phyloP scores from a whole-genome alignment of 331 rosid species.

The Cydonia oblonga region DNA sequence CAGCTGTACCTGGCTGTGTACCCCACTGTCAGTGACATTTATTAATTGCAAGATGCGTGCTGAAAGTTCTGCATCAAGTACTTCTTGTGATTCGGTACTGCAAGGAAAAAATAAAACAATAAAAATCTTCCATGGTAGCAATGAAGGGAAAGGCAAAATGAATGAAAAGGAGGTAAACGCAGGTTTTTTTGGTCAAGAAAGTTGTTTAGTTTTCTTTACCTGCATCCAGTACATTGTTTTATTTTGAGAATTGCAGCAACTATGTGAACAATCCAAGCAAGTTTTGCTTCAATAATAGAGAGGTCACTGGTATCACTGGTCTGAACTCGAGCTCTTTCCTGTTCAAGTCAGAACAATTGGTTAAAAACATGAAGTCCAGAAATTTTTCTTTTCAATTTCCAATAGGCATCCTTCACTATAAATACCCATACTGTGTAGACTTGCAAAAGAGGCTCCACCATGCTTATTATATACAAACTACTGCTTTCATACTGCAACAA shows the following conservation, averaged over 20 bases:
- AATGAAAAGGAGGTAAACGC: not conserved
- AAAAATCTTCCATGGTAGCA: not conserved
- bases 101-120: conserved; percentile 14
- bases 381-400: not conserved
- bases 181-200: not conserved
- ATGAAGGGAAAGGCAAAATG: not conserved
- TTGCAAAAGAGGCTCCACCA: conserved; percentile 85
- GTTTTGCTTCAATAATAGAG: conserved; percentile 61
- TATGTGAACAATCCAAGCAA: conserved; percentile 84
- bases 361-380: conserved; percentile 3
- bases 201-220: conserved; percentile 27
- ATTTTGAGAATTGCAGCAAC: conserved; percentile 81
- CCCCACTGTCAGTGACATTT: conserved; percentile 68
- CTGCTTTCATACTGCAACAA: conserved; percentile 89
- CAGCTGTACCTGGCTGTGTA: conserved; percentile 59
- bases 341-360: conserved; percentile 22
- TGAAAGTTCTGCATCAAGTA: conserved; percentile 83
- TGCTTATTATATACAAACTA: conserved; percentile 77
- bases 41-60: conserved; percentile 75
- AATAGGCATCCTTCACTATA: not conserved
- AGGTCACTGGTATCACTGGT: conserved; percentile 67
- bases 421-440: conserved; percentile 67
- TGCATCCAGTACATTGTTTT: conserved; percentile 63
- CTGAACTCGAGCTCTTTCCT: conserved; percentile 90
- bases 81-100: conserved; percentile 80